phyloP scores from a whole-genome alignment of 495 filamentous ascomycete species.

The Penicillium taxi region DNA sequence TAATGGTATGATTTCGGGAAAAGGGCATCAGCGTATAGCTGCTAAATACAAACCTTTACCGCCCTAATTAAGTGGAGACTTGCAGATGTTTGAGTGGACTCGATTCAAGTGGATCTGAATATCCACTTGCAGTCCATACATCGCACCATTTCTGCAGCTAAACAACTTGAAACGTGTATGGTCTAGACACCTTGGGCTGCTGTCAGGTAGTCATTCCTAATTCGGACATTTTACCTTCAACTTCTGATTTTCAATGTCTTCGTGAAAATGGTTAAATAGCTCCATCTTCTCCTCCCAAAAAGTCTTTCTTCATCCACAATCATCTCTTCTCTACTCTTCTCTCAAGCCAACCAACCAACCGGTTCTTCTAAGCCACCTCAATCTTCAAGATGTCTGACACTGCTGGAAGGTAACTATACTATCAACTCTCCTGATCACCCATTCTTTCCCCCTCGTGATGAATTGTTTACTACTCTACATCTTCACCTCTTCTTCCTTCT shows the following conservation, averaged over 20 bases:
- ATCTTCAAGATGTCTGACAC: neutral
- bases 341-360: slow-evolving; percentile 2
- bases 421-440: too few relatives aligned
- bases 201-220: too few relatives aligned
- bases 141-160: slow-evolving; percentile 18
- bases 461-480: too few relatives aligned
- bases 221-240: too few relatives aligned
- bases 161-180: slow-evolving; percentile 6
- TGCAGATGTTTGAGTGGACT: slow-evolving; percentile 2
- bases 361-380: neutral
- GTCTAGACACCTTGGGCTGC: too few relatives aligned
- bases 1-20: neutral
- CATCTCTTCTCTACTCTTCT: slow-evolving; percentile 1
- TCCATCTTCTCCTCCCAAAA: neutral
- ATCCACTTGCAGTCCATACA: slow-evolving; percentile 3
- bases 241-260: too few relatives aligned
- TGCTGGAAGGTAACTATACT: too few relatives aligned
- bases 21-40: slow-evolving; percentile 7
- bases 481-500: too few relatives aligned
- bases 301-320: slow-evolving; percentile 2
- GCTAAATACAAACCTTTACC: slow-evolving; percentile 13
- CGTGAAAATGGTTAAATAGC: slow-evolving; percentile 10
- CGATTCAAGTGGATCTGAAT: slow-evolving; percentile 7
- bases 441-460: too few relatives aligned
- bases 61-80: slow-evolving; percentile 4